phyloP scores from a whole-genome alignment of 768 basidiomycete species.

The Inosperma sp. region DNA sequence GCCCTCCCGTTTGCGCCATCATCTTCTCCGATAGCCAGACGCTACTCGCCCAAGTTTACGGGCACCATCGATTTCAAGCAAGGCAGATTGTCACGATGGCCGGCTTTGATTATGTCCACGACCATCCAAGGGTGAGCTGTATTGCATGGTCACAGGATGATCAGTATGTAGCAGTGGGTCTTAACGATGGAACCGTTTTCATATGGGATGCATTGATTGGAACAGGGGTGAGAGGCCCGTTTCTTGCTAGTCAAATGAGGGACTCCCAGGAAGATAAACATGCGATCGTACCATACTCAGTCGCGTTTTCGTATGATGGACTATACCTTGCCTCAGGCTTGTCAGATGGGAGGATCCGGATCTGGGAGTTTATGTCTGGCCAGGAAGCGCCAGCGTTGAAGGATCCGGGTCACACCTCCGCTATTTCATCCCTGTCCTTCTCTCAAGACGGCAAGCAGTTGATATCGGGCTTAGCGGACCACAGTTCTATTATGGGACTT shows the following conservation, averaged over 20 bases:
- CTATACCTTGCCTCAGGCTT: too few relatives aligned
- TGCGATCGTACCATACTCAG: too few relatives aligned
- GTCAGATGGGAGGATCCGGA: background rate
- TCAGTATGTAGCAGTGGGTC: background rate
- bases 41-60: conserved; percentile 6
- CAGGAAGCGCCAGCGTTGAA: background rate
- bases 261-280: too few relatives aligned
- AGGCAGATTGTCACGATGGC: background rate
- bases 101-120: background rate
- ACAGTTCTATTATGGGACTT: conserved; percentile 4
- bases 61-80: background rate
- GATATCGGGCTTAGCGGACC: background rate
- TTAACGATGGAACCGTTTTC: conserved; percentile 1
- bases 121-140: conserved; percentile 3
- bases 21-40: conserved; percentile 11
- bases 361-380: background rate
- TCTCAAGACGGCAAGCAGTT: background rate
- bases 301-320: too few relatives aligned
- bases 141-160: conserved; percentile 9
- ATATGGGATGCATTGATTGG: conserved; percentile 3
- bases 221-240: background rate
- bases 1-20: conserved; percentile 28
- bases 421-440: background rate
- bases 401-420: background rate
- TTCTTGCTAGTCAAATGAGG: too few relatives aligned